Percentiles rank a stretch among this genome's conserved stretches.
phyloP scores from a whole-genome alignment of 192 early-diverging fungal species.

The Blastocladiella britannica region DNA sequence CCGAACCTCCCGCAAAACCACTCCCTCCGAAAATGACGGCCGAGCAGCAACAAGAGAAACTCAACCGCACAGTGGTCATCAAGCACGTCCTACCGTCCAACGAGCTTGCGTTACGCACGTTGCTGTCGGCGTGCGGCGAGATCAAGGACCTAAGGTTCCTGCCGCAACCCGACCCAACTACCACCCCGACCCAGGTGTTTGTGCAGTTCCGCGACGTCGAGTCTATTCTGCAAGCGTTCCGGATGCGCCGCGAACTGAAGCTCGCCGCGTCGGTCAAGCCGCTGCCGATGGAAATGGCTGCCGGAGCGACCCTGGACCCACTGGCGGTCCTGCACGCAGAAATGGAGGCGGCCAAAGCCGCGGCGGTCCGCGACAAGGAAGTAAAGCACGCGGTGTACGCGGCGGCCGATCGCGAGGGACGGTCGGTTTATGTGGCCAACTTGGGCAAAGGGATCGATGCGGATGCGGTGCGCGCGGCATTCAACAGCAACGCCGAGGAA shows the following conservation, averaged over 20 bases:
- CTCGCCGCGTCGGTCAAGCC: not conserved
- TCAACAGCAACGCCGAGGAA: not conserved
- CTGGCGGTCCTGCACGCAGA: not conserved
- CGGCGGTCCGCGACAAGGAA: not conserved
- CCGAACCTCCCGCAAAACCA: not conserved
- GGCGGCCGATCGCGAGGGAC: not conserved
- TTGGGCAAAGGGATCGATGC: not conserved
- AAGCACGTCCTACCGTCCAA: not conserved
- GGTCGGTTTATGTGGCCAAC: not conserved
- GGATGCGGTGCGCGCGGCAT: not conserved
- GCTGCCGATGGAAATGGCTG: not conserved
- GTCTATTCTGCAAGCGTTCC: not conserved
- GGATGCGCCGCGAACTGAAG: not conserved
- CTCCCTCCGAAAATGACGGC: not conserved
- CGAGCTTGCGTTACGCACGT: not conserved
- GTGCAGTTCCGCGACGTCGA: not conserved
- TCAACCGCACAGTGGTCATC: not conserved
- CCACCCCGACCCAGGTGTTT: not conserved
- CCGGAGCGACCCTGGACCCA: not conserved
- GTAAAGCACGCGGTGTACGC: not conserved
- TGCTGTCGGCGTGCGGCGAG: not conserved
- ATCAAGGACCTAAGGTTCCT: not conserved
- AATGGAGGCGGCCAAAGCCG: not conserved
- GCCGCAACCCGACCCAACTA: not conserved
- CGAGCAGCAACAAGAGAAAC: not conserved